These are phyloP conservation scores for Rhodamnia argentea DNA, from an alignment of 345 rosid genomes.

Conservation along the genomic window DNA sequence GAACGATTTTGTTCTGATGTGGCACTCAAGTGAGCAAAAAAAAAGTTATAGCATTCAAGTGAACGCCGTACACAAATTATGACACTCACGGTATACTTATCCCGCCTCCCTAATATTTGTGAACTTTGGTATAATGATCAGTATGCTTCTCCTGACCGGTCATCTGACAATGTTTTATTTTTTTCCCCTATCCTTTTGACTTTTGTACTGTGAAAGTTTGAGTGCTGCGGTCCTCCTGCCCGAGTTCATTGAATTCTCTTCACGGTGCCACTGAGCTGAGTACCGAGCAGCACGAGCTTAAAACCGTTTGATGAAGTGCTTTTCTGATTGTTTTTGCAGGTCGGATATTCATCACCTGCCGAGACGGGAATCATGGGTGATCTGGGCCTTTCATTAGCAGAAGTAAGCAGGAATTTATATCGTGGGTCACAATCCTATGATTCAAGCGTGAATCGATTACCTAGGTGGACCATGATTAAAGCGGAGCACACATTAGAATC, in stretches of 20 bases:
- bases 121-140: not conserved
- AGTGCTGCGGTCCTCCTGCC: not conserved
- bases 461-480: not conserved
- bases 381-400: conserved; percentile 10
- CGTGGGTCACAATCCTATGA: not conserved
- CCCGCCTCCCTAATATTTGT: not conserved
- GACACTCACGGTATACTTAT: too few species aligned
- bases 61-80: too few species aligned
- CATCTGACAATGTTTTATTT: not conserved
- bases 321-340: conserved; percentile 12
- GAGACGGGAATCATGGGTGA: conserved; percentile 26
- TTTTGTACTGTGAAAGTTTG: not conserved
- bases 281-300: not conserved
- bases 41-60: too few species aligned
- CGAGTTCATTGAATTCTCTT: not conserved
- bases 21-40: too few species aligned
- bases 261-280: not conserved
- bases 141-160: not conserved
- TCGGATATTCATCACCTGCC: conserved; percentile 43
- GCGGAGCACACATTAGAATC: too few species aligned
- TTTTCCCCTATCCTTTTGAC: not conserved
- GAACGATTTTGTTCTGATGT: too few species aligned
- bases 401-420: not conserved
- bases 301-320: not conserved
- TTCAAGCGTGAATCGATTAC: not conserved